A percentile compares a stretch with the other conserved stretches of the same genome.
These are phyloP conservation scores for Phoma herbarum DNA, from an alignment of 2,329 filamentous ascomycete genomes.

Conservation along the genomic window DNA sequence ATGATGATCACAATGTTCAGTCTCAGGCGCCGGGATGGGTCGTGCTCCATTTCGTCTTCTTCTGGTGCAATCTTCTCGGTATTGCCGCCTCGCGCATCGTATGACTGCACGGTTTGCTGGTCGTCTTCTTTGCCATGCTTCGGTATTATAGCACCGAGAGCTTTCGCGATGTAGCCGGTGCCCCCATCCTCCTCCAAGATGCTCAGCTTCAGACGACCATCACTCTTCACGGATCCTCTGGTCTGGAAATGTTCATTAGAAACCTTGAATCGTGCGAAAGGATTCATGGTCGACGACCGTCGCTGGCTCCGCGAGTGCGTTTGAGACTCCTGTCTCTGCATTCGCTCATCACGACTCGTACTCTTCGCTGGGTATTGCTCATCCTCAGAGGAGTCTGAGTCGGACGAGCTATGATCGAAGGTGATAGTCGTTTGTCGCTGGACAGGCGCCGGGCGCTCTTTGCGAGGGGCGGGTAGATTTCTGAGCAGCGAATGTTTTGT, in stretches of 20 bases:
- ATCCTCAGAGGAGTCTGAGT: conserved; percentile 35
- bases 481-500: conserved; percentile 34
- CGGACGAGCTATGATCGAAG: conserved; percentile 38
- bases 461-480: conserved; percentile 24
- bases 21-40: conserved; percentile 53
- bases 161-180: conserved; percentile 76
- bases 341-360: conserved; percentile 25
- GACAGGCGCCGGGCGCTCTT: conserved; percentile 25
- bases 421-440: conserved; percentile 37
- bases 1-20: conserved; percentile 87
- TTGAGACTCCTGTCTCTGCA: conserved; percentile 17
- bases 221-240: conserved; percentile 70
- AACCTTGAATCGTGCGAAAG: conserved; percentile 66
- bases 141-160: conserved; percentile 70
- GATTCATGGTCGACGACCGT: conserved; percentile 26
- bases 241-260: conserved; percentile 72
- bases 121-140: conserved; percentile 60
- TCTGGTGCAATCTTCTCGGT: conserved; percentile 41
- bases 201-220: conserved; percentile 76
- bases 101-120: conserved; percentile 41
- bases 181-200: conserved; percentile 72
- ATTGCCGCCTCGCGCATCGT: conserved; percentile 19
- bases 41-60: conserved; percentile 47
- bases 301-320: conserved; percentile 10
- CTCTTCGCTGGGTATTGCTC: conserved; percentile 30